These are phyloP conservation scores for Royoungia palumana DNA, from an alignment of 768 basidiomycete species.

Conservation along the genomic window DNA sequence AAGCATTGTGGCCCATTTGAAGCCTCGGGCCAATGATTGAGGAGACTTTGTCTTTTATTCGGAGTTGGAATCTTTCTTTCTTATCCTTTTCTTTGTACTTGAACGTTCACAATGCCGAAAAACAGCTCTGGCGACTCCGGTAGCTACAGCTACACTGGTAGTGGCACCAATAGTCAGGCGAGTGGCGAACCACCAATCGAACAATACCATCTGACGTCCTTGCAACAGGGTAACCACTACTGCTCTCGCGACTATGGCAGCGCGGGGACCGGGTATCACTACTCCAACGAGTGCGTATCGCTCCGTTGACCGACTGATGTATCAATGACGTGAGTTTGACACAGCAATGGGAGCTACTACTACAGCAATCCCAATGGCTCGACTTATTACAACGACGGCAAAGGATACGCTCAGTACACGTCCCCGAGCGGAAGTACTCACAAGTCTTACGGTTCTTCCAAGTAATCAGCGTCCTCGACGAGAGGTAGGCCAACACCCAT, in stretches of 20 bases:
- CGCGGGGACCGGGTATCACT: slow-evolving; percentile 51
- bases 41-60: too few species aligned
- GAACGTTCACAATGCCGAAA: slow-evolving; percentile 14
- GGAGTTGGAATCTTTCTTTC: too few species aligned
- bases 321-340: neutral
- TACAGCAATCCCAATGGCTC: slow-evolving; percentile 60
- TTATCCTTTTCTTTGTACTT: neutral
- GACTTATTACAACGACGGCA: slow-evolving; percentile 54
- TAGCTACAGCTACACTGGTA: slow-evolving; percentile 41
- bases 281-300: slow-evolving; percentile 50
- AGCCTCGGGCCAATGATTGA: too few species aligned
- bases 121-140: slow-evolving; percentile 20
- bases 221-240: slow-evolving; percentile 57
- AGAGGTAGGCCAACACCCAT: too few species aligned
- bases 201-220: neutral
- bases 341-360: slow-evolving; percentile 57
- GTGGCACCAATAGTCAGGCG: slow-evolving; percentile 53
- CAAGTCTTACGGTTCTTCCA: slow-evolving; percentile 28
- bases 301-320: neutral
- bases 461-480: slow-evolving; percentile 7
- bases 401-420: slow-evolving; percentile 49
- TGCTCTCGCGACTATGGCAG: slow-evolving; percentile 48
- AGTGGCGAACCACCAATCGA: neutral
- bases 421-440: slow-evolving; percentile 36
- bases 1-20: too few species aligned